These are phyloP conservation scores for Beauveria brongniartii DNA, from an alignment of 2,329 filamentous ascomycete genomes.

Conservation along the genomic window DNA sequence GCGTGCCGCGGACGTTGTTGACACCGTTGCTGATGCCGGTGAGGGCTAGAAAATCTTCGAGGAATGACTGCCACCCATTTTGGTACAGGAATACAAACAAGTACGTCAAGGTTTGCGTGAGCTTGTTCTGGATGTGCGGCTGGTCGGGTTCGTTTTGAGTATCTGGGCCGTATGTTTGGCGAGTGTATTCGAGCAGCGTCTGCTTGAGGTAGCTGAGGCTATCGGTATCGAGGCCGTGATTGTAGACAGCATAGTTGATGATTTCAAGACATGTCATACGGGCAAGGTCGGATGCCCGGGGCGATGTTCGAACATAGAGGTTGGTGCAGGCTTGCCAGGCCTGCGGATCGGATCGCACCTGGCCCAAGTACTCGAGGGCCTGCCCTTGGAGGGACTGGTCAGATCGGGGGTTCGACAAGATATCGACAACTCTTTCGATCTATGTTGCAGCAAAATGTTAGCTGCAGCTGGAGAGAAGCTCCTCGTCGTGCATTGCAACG, in stretches of 20 bases:
- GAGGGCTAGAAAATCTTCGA: constrained; percentile 80
- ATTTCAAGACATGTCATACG: constrained; percentile 86
- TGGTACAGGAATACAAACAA: constrained; percentile 85
- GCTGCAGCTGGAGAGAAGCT: constrained; percentile 7
- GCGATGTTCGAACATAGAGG: constrained; percentile 68
- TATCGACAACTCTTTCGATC: constrained; percentile 93
- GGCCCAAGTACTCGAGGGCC: constrained; percentile 72
- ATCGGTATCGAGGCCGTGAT: constrained; percentile 63
- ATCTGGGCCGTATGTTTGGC: constrained; percentile 60
- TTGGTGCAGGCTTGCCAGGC: constrained; percentile 85
- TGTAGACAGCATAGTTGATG: constrained; percentile 85
- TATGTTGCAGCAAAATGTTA: constrained; percentile 30
- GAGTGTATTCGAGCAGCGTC: constrained; percentile 72
- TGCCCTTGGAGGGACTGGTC: constrained; percentile 69
- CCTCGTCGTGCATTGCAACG: constrained; percentile 11
- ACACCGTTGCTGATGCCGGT: constrained; percentile 55
- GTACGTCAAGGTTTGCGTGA: constrained; percentile 90
- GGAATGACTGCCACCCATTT: constrained; percentile 78
- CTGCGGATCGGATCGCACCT: constrained; percentile 71
- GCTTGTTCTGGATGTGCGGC: constrained; percentile 82
- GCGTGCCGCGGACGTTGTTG: constrained; percentile 67
- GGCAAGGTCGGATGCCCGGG: constrained; percentile 71
- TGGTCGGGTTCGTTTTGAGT: constrained; percentile 58
- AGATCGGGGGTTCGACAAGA: constrained; percentile 77
- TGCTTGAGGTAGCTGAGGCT: constrained; percentile 72